Evolutionary conservation across 495 filamentous ascomycete genomes (phyloP), one percentile per base, ranked within the genome.

Genomic region (Aspergillus affinis): DNA sequence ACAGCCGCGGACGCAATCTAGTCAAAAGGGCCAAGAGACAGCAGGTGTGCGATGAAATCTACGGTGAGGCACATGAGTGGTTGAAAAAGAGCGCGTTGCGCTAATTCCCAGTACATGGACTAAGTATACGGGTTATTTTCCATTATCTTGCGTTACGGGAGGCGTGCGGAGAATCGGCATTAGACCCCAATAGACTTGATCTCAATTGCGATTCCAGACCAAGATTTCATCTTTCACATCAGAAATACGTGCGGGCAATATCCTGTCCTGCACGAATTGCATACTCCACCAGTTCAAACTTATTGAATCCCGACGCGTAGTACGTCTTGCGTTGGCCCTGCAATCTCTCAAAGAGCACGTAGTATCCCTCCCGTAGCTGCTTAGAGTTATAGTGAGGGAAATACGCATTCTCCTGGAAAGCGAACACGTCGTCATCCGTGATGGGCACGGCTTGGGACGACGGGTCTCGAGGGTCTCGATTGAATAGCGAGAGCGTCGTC

Each of bases 11-110:
- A 19, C 44, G 58, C 26, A 60, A 29, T 10, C 30, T 20, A 29
- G n/a, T 6, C n/a, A 58, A 59, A 51, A 61, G 30, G 15, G 57
- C 23, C 23, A 53, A 52, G 27, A 46, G 46, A 41, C 57, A 64
- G 41, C 54, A 63, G 36, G 49, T 36, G 58, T 60, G 55, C 30
- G 55, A 61, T 36, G 50, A 48, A 19, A 66, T 72, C 13, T 72
- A 68, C 51, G 51, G 50, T 5, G 60, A 64, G 52, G 69, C 67
- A 17, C 48, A 63, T 51, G 61, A 51, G 46, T 72, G 69, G 69
- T 55, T 72, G 49, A 62, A 61, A 50, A 69, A 65, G 58, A 48
- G 26, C 36, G 55, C 18, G 17, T 17, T 41, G 36, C 36, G 36
- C 3, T 41, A 41, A 17, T 12, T 10, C 36, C 6, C 36, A 10